These are phyloP conservation scores for Phytophthora rubi DNA, from an alignment of 352 stramenopile species.

Conservation along the genomic window DNA sequence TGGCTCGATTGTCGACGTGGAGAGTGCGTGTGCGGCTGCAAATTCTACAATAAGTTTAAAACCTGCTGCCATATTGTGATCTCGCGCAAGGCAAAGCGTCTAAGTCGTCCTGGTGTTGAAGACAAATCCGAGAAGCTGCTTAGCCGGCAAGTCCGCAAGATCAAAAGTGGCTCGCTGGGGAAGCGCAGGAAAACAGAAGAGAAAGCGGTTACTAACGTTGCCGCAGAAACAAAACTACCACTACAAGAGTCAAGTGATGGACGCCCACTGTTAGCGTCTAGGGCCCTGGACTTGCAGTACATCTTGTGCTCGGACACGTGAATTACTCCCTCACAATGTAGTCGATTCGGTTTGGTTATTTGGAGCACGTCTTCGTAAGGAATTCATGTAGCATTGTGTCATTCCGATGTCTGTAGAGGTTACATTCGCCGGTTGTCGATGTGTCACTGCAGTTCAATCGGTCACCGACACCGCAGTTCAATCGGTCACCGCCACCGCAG, in stretches of 20 bases:
- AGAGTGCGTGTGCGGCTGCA: not conserved
- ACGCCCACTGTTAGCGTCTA: not conserved
- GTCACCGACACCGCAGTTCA: no score
- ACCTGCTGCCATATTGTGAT: not conserved
- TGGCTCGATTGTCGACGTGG: not conserved
- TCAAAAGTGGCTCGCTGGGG: not conserved
- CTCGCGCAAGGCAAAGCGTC: not conserved
- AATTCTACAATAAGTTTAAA: not conserved
- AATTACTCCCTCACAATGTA: not conserved
- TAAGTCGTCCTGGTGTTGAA: not conserved
- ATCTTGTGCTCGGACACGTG: not conserved
- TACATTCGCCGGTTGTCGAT: no score
- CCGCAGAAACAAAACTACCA: not conserved
- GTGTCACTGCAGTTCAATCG: not conserved
- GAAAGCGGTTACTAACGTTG: not conserved
- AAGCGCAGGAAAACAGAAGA: not conserved
- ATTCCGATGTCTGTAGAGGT: no score
- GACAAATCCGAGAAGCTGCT: not conserved
- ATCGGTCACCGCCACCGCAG: no score
- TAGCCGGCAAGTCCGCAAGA: not conserved
- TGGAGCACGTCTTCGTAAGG: no score
- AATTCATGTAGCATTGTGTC: no score
- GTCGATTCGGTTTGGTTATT: no score
- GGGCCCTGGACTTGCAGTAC: not conserved
- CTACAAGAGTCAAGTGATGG: not conserved